phyloP scores from a whole-genome alignment of 1,284 basidiomycete genomes.

The Sporisorium reilianum region DNA sequence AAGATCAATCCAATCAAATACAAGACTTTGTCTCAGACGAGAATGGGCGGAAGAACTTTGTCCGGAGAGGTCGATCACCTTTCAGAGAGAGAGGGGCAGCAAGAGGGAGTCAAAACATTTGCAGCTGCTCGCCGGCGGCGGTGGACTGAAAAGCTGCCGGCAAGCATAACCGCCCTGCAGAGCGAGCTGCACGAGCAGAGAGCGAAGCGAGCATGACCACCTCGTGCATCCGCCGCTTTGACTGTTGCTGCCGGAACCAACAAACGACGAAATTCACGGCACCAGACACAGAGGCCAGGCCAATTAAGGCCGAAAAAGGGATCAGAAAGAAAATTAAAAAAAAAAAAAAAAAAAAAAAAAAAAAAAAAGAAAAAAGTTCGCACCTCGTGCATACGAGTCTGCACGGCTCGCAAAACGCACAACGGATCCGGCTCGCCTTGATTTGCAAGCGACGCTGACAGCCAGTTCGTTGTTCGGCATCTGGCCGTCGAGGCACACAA shows the following conservation, averaged over 20 bases:
- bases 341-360: too few relatives aligned
- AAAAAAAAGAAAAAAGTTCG: too few relatives aligned
- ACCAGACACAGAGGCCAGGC: background rate
- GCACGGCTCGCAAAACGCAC: background rate
- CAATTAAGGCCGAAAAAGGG: background rate
- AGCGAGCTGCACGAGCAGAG: background rate
- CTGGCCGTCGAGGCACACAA: background rate
- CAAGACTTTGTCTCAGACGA: background rate
- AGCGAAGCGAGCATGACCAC: conserved; percentile 3
- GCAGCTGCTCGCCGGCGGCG: conserved; percentile 6
- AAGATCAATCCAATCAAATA: too few relatives aligned
- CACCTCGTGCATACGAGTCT: too few relatives aligned
- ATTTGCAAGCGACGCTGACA: conserved; percentile 10
- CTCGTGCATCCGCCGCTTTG: background rate
- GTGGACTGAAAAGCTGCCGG: background rate
- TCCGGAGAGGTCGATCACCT: conserved; percentile 1
- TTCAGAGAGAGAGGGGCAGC: background rate
- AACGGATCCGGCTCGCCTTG: conserved; percentile 3
- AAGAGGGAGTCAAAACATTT: background rate
- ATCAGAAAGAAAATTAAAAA: conserved; percentile 1
- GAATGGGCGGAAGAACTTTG: background rate
- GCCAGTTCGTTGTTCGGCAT: background rate
- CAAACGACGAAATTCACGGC: conserved; percentile 1
- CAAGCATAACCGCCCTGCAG: conserved; percentile 1
- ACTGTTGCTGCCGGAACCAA: background rate